Evolutionary conservation across 306 rosid genomes (phyloP), one percentile per base, ranked within the genome.

Genomic region (Glycine soja): DNA sequence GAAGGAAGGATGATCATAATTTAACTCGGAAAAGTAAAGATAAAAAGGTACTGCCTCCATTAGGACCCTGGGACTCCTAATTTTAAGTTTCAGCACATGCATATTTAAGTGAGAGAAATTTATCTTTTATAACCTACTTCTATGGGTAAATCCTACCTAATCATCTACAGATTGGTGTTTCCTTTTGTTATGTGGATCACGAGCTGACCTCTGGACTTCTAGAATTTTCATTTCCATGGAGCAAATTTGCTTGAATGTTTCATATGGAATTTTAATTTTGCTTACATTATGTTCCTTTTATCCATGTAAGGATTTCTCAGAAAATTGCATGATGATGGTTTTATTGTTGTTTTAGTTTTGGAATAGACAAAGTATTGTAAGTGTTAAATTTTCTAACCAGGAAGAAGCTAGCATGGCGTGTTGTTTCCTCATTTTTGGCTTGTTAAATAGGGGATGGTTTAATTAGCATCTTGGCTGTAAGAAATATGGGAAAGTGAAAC

Each of bases 1-100:
- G 98, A 86, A 88, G 99, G 90, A 95, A 95, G 91, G 98, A 95
- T 73, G 98, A 90, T 13, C 97, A 88, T 70, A 94, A 88, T 83
- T 78, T 90, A 43, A 42, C 93, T 7, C 86, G n/a, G n/a, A n/a
- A n/a, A n/a, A n/a, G n/a, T n/a, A n/a, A n/a, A n/a, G n/a, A n/a
- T n/a, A n/a, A n/a, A n/a, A n/a, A n/a, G n/a, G n/a, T n/a, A n/a
- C n/a, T n/a, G n/a, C n/a, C n/a, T n/a, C n/a, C n/a, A n/a, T n/a
- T n/a, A n/a, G n/a, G n/a, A n/a, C n/a, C n/a, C n/a, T n/a, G n/a
- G n/a, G n/a, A n/a, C n/a, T n/a, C n/a, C n/a, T n/a, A n/a, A n/a
- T n/a, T n/a, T n/a, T n/a, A n/a, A n/a, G n/a, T n/a, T n/a, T n/a
- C n/a, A n/a, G n/a, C n/a, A n/a, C n/a, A n/a, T n/a, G n/a, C n/a